These are phyloP conservation scores for Globisporangium irregulare DNA, from an alignment of 352 stramenopile species.

Conservation along the genomic window DNA sequence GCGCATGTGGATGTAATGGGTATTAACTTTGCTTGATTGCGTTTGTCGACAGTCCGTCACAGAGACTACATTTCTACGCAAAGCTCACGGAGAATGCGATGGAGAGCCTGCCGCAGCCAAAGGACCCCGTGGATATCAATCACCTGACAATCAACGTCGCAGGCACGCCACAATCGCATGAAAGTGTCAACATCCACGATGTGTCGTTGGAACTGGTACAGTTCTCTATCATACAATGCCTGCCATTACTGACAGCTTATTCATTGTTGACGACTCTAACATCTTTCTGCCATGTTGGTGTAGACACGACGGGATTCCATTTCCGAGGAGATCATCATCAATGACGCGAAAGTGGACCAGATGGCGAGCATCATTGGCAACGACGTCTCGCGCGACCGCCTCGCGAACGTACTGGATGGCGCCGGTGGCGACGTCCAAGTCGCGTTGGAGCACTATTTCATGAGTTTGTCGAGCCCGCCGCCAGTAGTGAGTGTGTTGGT, in stretches of 20 bases:
- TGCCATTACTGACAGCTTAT: not conserved
- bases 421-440: constrained; percentile 81
- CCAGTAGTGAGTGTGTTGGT: not conserved
- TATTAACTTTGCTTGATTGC: constrained; percentile 4
- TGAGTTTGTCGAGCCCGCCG: constrained; percentile 55
- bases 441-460: constrained; percentile 89
- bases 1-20: not conserved
- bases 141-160: constrained; percentile 69
- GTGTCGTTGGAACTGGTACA: constrained; percentile 12
- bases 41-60: constrained; percentile 33
- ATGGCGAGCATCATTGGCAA: constrained; percentile 79
- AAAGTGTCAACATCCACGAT: constrained; percentile 20
- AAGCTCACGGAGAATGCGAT: constrained; percentile 78
- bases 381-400: constrained; percentile 62
- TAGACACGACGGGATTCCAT: constrained; percentile 50
- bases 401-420: constrained; percentile 76
- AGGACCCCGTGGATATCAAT: constrained; percentile 56
- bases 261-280: not conserved
- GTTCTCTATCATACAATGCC: not conserved
- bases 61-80: constrained; percentile 78
- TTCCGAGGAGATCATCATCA: constrained; percentile 62
- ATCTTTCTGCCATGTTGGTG: not conserved
- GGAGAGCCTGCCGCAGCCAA: constrained; percentile 53
- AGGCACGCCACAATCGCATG: constrained; percentile 27
- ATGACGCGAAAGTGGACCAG: constrained; percentile 80